Evolutionary conservation across 1,139 yeast genomes (phyloP).

Genomic region (Kluyveromyces marxianus): DNA sequence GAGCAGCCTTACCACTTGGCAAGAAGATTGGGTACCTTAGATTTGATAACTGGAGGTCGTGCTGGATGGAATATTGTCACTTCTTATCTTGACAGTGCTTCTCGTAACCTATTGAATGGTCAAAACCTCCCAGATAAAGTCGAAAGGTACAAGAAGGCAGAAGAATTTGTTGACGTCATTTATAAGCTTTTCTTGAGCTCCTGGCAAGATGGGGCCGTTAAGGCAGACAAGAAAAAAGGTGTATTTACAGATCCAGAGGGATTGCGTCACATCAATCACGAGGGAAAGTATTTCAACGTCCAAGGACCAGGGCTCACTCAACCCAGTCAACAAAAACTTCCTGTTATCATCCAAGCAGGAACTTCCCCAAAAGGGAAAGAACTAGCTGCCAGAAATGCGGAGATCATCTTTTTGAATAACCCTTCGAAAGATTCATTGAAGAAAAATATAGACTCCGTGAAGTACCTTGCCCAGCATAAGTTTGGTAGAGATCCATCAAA

Average conservation of each 20-base stretch:
- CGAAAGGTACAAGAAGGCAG: slow-evolving; percentile 37
- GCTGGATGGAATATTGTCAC: slow-evolving; percentile 42
- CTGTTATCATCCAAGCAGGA: slow-evolving; percentile 43
- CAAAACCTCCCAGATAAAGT: slow-evolving; percentile 35
- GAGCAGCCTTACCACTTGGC: slow-evolving; percentile 42
- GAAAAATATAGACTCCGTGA: slow-evolving; percentile 18
- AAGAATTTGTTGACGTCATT: slow-evolving; percentile 38
- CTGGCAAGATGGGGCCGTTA: slow-evolving; percentile 42
- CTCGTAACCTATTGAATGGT: slow-evolving; percentile 35
- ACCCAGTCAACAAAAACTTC: slow-evolving; percentile 41
- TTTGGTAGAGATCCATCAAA: slow-evolving; percentile 26
- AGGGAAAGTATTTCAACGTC: slow-evolving; percentile 36
- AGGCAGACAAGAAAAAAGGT: slow-evolving; percentile 31
- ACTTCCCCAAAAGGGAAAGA: slow-evolving; percentile 39
- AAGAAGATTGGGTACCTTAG: slow-evolving; percentile 38
- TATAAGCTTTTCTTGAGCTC: slow-evolving; percentile 37
- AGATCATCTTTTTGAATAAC: slow-evolving; percentile 35
- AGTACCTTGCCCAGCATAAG: slow-evolving; percentile 19
- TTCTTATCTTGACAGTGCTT: slow-evolving; percentile 37
- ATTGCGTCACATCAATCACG: slow-evolving; percentile 36
- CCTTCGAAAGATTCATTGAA: slow-evolving; percentile 20
- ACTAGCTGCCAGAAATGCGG: slow-evolving; percentile 42
- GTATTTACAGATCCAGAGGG: slow-evolving; percentile 36
- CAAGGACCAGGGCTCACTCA: slow-evolving; percentile 41
- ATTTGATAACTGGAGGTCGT: slow-evolving; percentile 39